A percentile compares a stretch with the other conserved stretches of the same genome.
Evolutionary conservation across 2,329 filamentous ascomycete genomes (phyloP).

Genomic region (Cladosporium sp.): DNA sequence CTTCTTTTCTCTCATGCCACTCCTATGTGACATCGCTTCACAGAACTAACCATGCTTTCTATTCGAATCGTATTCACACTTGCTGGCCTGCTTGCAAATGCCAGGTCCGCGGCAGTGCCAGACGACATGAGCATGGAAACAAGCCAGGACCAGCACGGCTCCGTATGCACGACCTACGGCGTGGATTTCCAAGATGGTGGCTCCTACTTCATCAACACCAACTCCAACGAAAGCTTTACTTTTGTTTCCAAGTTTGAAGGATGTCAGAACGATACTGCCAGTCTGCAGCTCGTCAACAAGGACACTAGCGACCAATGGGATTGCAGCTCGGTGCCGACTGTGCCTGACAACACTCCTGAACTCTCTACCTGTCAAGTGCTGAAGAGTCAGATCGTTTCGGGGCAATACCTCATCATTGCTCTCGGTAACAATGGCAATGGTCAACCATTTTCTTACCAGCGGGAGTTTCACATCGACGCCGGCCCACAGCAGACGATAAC

Average conservation of each 20-base stretch:
- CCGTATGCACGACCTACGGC: slow-evolving; percentile 18
- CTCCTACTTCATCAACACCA: slow-evolving; percentile 21
- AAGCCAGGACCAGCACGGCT: slow-evolving; percentile 12
- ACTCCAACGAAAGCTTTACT: slow-evolving; percentile 17
- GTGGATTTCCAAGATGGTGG: slow-evolving; percentile 22
- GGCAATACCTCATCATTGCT: slow-evolving; percentile 16
- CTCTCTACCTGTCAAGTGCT: slow-evolving; percentile 19
- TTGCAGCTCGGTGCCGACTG: slow-evolving; percentile 12
- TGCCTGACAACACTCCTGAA: slow-evolving; percentile 12
- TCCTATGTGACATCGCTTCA: no score
- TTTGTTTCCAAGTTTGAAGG: slow-evolving; percentile 21
- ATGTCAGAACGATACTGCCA: slow-evolving; percentile 17
- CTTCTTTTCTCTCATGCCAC: no score
- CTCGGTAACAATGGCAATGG: slow-evolving; percentile 20
- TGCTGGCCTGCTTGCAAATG: no score
- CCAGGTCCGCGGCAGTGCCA: no score
- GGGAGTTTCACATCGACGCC: slow-evolving; percentile 9
- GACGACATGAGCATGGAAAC: no score
- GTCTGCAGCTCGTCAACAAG: slow-evolving; percentile 14
- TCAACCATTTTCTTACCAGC: slow-evolving; percentile 18
- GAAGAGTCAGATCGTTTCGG: slow-evolving; percentile 19
- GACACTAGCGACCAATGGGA: slow-evolving; percentile 15
- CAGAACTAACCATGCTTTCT: no score
- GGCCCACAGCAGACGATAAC: slow-evolving; percentile 6
- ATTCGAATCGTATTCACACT: no score